Evolutionary conservation across 176 grass and related monocot species (phyloP).

Genomic region (maize (Zea mays)): Zm-B73-REFERENCE-NAM-5.0 NC_050101.1:176818001-176818500

Average conservation of each 20-base stretch:
- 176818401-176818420: constrained; percentile 64
- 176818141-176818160: neutral
- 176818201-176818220: constrained; percentile 21
- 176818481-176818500: constrained; percentile 34
- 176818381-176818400: constrained; percentile 73
- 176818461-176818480: neutral
- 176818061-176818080: constrained; percentile 75
- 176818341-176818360: constrained; percentile 92
- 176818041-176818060: constrained; percentile 98
- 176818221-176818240: constrained; percentile 98
- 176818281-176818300: constrained; percentile 94
- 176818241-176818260: constrained; percentile 68
- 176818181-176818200: neutral
- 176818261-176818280: constrained; percentile 80
- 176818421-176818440: constrained; percentile 33
- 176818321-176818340: constrained; percentile 63
- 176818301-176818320: constrained; percentile 72
- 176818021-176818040: constrained; percentile 83
- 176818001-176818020: constrained; percentile 84
- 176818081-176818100: constrained; percentile 83
- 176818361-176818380: constrained; percentile 69
- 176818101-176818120: constrained; percentile 40
- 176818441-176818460: constrained; percentile 15
- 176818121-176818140: neutral
- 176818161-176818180: too few species aligned